phyloP scores from a whole-genome alignment of 768 basidiomycete genomes.

The Coprinopsis marcescibilis region DNA sequence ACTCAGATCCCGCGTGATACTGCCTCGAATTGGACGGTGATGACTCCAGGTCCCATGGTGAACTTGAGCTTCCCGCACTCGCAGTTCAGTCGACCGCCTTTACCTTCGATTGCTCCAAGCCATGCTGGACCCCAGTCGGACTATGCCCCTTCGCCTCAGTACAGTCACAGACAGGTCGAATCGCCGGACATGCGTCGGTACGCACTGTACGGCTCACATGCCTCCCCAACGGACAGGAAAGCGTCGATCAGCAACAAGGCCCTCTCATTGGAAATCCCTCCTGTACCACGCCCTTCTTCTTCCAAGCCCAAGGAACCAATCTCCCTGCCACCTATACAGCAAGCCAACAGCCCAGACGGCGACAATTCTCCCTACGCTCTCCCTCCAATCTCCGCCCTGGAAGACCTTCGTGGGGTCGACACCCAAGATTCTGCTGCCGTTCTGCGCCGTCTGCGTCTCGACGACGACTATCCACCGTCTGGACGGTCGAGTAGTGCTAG shows the following conservation, averaged over 20 bases:
- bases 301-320: slow-evolving; percentile 27
- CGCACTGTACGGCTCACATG: slow-evolving; percentile 21
- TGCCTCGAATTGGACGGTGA: slow-evolving; percentile 41
- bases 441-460: slow-evolving; percentile 53
- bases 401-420: slow-evolving; percentile 50
- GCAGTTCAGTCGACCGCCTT: slow-evolving; percentile 10
- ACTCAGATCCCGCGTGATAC: slow-evolving; percentile 25
- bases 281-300: slow-evolving; percentile 17
- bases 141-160: slow-evolving; percentile 13
- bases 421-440: slow-evolving; percentile 60
- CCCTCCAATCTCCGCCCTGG: slow-evolving; percentile 66
- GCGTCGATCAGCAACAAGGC: slow-evolving; percentile 16
- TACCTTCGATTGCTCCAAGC: slow-evolving; percentile 14
- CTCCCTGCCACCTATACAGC: slow-evolving; percentile 37
- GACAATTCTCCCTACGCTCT: slow-evolving; percentile 42
- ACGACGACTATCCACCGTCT: slow-evolving; percentile 35
- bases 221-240: slow-evolving; percentile 8
- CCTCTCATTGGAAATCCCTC: slow-evolving; percentile 28
- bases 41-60: slow-evolving; percentile 30
- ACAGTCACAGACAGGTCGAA: slow-evolving; percentile 7
- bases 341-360: slow-evolving; percentile 21
- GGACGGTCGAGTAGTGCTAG: slow-evolving; percentile 19
- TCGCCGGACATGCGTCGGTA: slow-evolving; percentile 17
- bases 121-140: slow-evolving; percentile 14
- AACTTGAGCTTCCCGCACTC: slow-evolving; percentile 4